Percentiles rank a stretch among this genome's conserved stretches.
These are phyloP conservation scores for Claviceps maximensis DNA, from an alignment of 2,329 filamentous ascomycete species.

Conservation along the genomic window DNA sequence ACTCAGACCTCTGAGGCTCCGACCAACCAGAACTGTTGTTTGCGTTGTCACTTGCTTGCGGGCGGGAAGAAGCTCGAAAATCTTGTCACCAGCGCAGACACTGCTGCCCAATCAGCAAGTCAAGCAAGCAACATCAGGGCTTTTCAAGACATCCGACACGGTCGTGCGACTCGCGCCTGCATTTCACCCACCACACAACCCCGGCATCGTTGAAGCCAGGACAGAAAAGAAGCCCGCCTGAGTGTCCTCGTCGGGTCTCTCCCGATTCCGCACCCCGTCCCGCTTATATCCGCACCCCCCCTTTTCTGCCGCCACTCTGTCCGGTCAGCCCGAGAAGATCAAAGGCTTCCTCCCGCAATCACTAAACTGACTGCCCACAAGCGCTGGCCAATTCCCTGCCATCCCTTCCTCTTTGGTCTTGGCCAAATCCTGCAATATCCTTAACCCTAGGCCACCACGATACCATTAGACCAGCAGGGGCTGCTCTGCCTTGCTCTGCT, in stretches of 20 bases:
- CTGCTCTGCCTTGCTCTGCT: too few species aligned
- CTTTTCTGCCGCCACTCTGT: too few species aligned
- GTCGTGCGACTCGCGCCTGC: neutral
- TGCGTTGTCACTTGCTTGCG: neutral
- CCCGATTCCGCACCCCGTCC: neutral
- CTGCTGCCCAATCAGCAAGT: constrained; percentile 1
- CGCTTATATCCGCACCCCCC: neutral
- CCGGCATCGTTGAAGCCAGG: too few species aligned
- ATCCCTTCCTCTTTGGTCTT: neutral
- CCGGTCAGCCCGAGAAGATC: neutral
- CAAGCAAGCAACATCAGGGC: neutral
- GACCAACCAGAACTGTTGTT: neutral
- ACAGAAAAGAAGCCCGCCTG: too few species aligned
- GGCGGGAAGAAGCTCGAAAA: neutral
- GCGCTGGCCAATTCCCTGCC: neutral
- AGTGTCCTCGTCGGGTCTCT: neutral
- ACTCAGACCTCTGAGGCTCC: too few species aligned
- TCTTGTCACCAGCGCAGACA: neutral
- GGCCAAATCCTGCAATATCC: neutral
- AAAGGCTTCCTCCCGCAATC: neutral
- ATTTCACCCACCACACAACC: neutral
- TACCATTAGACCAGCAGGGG: constrained; percentile 1
- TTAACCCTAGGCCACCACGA: neutral
- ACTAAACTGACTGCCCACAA: neutral
- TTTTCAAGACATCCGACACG: neutral